Percentiles rank a stretch among this genome's conserved stretches.
Evolutionary conservation across 345 rosid species (phyloP).

Genomic region (Salix viminalis): DNA sequence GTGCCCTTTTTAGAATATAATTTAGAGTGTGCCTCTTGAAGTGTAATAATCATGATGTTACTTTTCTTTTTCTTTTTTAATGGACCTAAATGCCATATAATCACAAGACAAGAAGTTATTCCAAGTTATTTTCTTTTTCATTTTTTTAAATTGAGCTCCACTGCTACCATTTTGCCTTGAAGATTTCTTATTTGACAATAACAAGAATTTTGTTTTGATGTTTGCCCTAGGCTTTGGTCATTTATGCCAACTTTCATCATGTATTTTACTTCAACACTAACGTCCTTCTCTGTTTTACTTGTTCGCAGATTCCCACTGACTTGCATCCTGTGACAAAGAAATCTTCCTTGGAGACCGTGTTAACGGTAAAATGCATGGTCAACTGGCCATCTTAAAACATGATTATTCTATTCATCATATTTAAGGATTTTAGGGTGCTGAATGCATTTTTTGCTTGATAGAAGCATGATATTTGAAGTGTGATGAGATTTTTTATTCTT

Average conservation of each 20-base stretch:
- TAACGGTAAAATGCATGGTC: constrained; percentile 60
- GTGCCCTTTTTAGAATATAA: not conserved
- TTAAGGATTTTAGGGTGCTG: not conserved
- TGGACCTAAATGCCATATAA: not conserved
- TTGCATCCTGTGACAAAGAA: constrained; percentile 90
- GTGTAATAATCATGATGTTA: not conserved
- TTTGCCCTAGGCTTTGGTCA: not conserved
- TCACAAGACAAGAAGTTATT: not conserved
- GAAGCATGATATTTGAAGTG: not conserved
- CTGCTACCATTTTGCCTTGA: not conserved
- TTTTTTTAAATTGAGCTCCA: not conserved
- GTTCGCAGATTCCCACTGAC: constrained; percentile 89
- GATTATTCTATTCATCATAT: not conserved
- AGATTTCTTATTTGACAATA: not conserved
- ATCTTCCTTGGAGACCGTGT: constrained; percentile 92
- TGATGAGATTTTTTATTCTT: not conserved
- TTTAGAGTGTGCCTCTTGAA: not conserved
- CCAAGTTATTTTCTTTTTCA: not conserved
- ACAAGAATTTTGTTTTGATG: not conserved
- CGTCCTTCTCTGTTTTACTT: constrained; percentile 15
- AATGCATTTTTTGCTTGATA: not conserved
- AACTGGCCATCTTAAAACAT: not conserved
- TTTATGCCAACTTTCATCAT: not conserved
- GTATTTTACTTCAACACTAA: constrained; percentile 5
- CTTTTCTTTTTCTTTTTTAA: not conserved